Percentiles rank a stretch among this genome's conserved stretches.
These are phyloP conservation scores for Pythium utonaiense DNA, from an alignment of 352 stramenopile species.

Conservation along the genomic window DNA sequence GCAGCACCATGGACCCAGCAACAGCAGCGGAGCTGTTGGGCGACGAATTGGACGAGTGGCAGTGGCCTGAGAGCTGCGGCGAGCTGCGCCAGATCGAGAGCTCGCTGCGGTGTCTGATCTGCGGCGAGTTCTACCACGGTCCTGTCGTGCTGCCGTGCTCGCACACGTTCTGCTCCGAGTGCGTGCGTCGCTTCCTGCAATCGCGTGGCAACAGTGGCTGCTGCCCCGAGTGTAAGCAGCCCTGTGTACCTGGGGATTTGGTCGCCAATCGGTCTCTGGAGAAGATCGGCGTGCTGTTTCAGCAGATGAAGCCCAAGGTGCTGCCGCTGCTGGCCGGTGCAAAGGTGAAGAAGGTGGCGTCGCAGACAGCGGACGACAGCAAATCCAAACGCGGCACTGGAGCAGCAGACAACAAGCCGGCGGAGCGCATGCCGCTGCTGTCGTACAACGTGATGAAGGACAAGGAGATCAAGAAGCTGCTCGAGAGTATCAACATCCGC, in stretches of 20 bases:
- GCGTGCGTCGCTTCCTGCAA: slow-evolving; percentile 77
- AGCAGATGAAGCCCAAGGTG: slow-evolving; percentile 65
- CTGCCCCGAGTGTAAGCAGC: slow-evolving; percentile 79
- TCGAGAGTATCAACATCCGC: slow-evolving; percentile 65
- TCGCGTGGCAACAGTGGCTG: slow-evolving; percentile 58
- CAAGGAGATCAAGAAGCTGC: slow-evolving; percentile 73
- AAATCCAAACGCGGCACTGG: slow-evolving; percentile 19
- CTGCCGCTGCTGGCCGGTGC: slow-evolving; percentile 34
- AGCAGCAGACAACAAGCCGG: slow-evolving; percentile 28
- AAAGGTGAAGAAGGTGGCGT: slow-evolving; percentile 7
- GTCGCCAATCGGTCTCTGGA: slow-evolving; percentile 73
- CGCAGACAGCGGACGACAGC: not conserved
- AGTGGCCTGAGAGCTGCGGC: slow-evolving; percentile 56
- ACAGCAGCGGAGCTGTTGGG: slow-evolving; percentile 15
- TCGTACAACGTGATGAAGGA: slow-evolving; percentile 87
- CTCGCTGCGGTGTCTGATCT: slow-evolving; percentile 78
- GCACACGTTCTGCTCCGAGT: slow-evolving; percentile 84
- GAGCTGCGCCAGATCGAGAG: slow-evolving; percentile 71
- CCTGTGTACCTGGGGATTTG: slow-evolving; percentile 52
- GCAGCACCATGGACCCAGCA: slow-evolving; percentile 6
- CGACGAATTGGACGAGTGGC: slow-evolving; percentile 62
- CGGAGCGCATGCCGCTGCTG: slow-evolving; percentile 65
- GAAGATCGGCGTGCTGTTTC: slow-evolving; percentile 64
- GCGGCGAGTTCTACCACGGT: slow-evolving; percentile 80
- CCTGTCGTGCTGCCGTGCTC: slow-evolving; percentile 75